Evolutionary conservation across 495 filamentous ascomycete genomes (phyloP), one percentile per base, ranked within the genome.

Genomic region (Physcia stellaris): DNA sequence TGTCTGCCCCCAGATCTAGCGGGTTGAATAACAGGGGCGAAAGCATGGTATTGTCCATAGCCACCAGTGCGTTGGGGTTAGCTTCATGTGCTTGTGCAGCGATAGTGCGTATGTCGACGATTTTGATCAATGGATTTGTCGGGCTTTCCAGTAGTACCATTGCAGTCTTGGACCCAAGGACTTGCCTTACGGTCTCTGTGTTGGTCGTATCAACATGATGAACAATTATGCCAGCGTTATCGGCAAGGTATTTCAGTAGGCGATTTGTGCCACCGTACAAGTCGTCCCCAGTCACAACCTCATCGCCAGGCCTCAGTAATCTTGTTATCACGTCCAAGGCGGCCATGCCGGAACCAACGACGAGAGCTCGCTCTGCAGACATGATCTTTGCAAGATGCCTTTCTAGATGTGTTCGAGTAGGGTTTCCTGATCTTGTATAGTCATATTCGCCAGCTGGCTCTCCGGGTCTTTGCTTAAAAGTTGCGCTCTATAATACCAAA

Each of bases 31-130:
- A 77, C 54, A 92, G 74, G 7, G 90, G 90, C 0, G 85, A 94
- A 48, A 98, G 80, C 90, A 98, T 98, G 32, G 90, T 95, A 64
- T 98, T 98, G 60, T 98, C 90, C 20, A 95, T 88, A 6, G 80
- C 71, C 11, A 98, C 86, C 24, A 95, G 60, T n/a, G 79, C 79
- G 44, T 68, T 73, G n/a, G 77, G 67, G 55, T 88, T 93, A 6
- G 71, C 76, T 37, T 75, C 75, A 59, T 96, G 88, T 3, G 80
- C 73, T 16, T 74, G 60, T 12, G 70, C 58, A 6, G 86, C 76
- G 43, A 96, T 88, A 15, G 70, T 57, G 2, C 76, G 70, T 47
- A 98, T 86, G 50, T 98, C 88, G 51, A 86, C 83, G 51, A 98
- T 86, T 66, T 98, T 98, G 66, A 98, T 94, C 17, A 98, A 67